Percentiles rank a stretch among this genome's conserved stretches.
Conservation (phyloP, 2,329 filamentous ascomycete species). For the Colletotrichum tanaceti region DNA sequence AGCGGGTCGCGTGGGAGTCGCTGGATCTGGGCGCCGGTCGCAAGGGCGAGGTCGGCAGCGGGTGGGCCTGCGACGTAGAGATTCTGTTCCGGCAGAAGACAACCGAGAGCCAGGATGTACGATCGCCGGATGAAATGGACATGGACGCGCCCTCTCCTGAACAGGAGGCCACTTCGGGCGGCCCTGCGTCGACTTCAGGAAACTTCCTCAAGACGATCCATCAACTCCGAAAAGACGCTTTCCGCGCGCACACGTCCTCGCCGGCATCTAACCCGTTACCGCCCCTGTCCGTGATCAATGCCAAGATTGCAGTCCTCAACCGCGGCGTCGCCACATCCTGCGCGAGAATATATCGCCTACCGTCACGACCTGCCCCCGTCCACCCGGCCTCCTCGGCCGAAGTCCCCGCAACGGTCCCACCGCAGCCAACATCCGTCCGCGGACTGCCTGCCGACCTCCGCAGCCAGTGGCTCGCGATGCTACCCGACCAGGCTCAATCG, state of each 20-base stretch:
- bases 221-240: conserved; percentile 44
- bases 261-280: conserved; percentile 45
- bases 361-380: conserved; percentile 52
- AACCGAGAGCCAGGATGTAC: background rate
- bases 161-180: conserved; percentile 40
- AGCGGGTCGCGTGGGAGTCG: conserved; percentile 79
- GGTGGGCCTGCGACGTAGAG: conserved; percentile 88
- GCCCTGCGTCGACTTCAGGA: conserved; percentile 14
- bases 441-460: conserved; percentile 64
- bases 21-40: conserved; percentile 78
- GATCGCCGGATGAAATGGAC: conserved; percentile 32
- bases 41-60: conserved; percentile 85
- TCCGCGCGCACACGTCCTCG: conserved; percentile 47
- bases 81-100: conserved; percentile 64
- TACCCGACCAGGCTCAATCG: conserved; percentile 46
- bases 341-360: conserved; percentile 88
- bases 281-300: conserved; percentile 62
- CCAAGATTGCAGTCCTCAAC: conserved; percentile 74
- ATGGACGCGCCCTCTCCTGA: conserved; percentile 37
- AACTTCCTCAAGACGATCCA: conserved; percentile 35
- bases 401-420: conserved; percentile 59
- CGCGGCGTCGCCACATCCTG: conserved; percentile 78
- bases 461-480: conserved; percentile 76
- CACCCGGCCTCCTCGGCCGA: conserved; percentile 53
- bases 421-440: conserved; percentile 37